Evolutionary conservation across 2,329 filamentous ascomycete genomes (phyloP), one percentile per base, ranked within the genome.

Genomic region (Alternaria rosae): DNA sequence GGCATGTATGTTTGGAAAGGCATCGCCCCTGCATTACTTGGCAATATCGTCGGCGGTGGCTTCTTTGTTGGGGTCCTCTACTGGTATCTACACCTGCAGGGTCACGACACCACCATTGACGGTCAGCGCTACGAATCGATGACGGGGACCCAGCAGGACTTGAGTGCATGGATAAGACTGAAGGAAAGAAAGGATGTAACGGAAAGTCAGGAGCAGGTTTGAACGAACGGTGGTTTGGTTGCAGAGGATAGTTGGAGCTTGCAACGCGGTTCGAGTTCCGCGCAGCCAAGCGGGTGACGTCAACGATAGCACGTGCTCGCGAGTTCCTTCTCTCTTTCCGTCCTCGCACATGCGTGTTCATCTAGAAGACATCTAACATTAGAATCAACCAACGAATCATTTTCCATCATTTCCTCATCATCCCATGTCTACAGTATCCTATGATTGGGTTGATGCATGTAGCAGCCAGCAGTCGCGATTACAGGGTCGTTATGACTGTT

Each of bases 1-100:
- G 62, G 67, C 4, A 51, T 73, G 41, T 75, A 75, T 52, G 70
- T 75, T 38, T 73, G 72, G 72, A 75, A 75, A 52, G 65, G 68
- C 17, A 71, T 75, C 28, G 71, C 71, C 44, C 72, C 72, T 3
- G 65, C 71, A 5, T 21, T 65, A 6, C 28, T 74, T 11, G 70
- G 70, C 3, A 75, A 73, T 17, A 70, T 72, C 28, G 42, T 75
- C 8, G 69, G 69, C 11, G 69, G 70, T 20, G 51, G 57, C 21
- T 43, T 60, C n/a, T 60, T 60, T 30, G 57, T 60, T 9, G 57
- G 51, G 8, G 42, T 41, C 6, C 45, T 60, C 41, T 60, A 55
- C 15, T 60, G 52, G 41, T 60, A 60, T 44, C 17, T 60, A 35
- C 57, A 60, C 32, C 15, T 60, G 1, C 57, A 60, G 42, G 57